Evolutionary conservation across 345 rosid species (phyloP).

Genomic region (Firmiana major): DNA sequence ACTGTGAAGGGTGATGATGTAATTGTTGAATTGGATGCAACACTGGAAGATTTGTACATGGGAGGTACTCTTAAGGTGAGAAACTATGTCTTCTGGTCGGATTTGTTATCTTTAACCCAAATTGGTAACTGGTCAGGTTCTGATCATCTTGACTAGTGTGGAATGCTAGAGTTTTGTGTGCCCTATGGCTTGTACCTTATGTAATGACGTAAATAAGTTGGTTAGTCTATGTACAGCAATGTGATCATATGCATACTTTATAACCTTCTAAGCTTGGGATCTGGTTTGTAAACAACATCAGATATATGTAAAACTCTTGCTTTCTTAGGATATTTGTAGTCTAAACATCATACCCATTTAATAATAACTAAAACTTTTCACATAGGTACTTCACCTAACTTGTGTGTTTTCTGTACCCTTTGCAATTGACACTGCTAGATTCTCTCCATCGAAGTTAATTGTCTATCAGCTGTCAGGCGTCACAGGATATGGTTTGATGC

Average conservation of each 20-base stretch:
- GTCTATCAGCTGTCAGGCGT: background rate
- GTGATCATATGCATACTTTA: background rate
- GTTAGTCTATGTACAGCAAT: background rate
- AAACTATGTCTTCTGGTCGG: background rate
- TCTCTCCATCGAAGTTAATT: background rate
- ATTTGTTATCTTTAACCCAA: background rate
- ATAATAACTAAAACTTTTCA: background rate
- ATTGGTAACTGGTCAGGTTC: background rate
- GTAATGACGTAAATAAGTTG: background rate
- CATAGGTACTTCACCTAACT: background rate
- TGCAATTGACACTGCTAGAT: background rate
- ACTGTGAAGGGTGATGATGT: conserved; percentile 91
- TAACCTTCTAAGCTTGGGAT: background rate
- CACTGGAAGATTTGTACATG: conserved; percentile 95
- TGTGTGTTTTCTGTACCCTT: background rate
- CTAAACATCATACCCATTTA: background rate
- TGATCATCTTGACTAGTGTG: background rate
- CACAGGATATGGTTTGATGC: background rate
- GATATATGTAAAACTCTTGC: background rate
- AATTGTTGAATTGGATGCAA: conserved; percentile 87
- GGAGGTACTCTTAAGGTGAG: conserved; percentile 93
- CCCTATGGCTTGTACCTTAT: background rate
- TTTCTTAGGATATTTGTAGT: background rate
- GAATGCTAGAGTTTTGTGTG: background rate
- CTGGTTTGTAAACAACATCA: background rate